Evolutionary conservation across 2,329 filamentous ascomycete species (phyloP), one percentile per base, ranked within the genome.

Genomic region (Phialophora expanda): DNA sequence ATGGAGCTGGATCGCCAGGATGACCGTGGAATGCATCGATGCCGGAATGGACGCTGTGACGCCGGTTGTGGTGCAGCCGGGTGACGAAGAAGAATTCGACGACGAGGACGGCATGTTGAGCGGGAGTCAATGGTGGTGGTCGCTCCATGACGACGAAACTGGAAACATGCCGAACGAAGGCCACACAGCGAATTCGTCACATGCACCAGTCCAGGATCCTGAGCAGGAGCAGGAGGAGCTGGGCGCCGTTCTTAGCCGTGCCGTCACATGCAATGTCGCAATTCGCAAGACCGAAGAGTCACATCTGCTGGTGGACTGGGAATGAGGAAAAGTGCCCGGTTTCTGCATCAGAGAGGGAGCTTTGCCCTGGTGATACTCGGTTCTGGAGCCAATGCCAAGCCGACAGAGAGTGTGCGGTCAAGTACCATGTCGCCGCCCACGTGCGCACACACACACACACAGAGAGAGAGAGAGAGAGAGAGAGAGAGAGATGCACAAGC

Each of bases 21-120:
- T 75, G 1, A 77, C 74, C 69, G 74, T 79, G 4, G 78, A 76
- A 6, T 77, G 78, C 48, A 74, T 81, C 55, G 70, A 66, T 67
- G 46, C 66, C 64, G 56, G 38, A 5, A 4, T 28, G 1, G 38
- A 17, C 7, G 12, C 12, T 5, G 38, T 4, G 2, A 17, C 38
- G 5, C 22, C 72, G 69, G 44, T 73, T 66, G 51, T 72, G 69
- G 67, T 72, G 74, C 70, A 69, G 61, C 48, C 65, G 54, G 56
- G 70, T 69, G 30, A 66, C 69, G 30, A 66, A 65, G 69, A 68
- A 66, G 50, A 71, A 71, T 58, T 62, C 41, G 66, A 69, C 28
- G 17, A 44, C 17, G 38, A 44, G 38, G 38, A 44, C 38, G 38
- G 38, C 6, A 44, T 44, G 17, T 44, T 44, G 38, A 44, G 38